Evolutionary conservation across 805 yeast genomes (phyloP).

Genomic region (Hanseniaspora lachancei): DNA sequence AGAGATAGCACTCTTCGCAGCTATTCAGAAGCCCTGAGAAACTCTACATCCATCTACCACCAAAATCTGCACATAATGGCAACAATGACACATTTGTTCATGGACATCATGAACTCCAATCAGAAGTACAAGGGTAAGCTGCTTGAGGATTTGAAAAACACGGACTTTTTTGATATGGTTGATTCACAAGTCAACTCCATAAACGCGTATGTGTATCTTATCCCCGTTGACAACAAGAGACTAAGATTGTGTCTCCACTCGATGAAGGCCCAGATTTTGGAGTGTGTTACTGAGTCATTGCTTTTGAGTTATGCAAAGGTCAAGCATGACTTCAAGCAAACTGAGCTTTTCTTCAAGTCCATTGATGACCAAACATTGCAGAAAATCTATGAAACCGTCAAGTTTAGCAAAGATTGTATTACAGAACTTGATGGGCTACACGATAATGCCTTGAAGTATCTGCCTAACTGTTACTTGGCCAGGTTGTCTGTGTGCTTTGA

Average conservation of each 20-base stretch:
- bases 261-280: conserved; percentile 54
- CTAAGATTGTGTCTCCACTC: conserved; percentile 43
- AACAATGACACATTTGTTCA: conserved; percentile 27
- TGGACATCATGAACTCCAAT: neutral
- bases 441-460: conserved; percentile 12
- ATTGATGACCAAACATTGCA: conserved; percentile 35
- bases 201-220: conserved; percentile 28
- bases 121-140: conserved; percentile 13
- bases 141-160: neutral
- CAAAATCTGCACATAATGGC: conserved; percentile 43
- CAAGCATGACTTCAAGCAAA: conserved; percentile 16
- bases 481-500: conserved; percentile 21
- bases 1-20: conserved; percentile 34
- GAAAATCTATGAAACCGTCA: conserved; percentile 43
- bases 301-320: conserved; percentile 16
- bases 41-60: conserved; percentile 24
- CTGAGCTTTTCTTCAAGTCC: conserved; percentile 20
- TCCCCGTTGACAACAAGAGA: conserved; percentile 31
- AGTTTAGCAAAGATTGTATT: conserved; percentile 21
- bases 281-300: conserved; percentile 31
- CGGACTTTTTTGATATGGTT: conserved; percentile 16
- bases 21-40: conserved; percentile 40
- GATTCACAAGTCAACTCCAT: conserved; percentile 40
- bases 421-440: neutral
- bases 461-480: conserved; percentile 6